phyloP scores from a whole-genome alignment of 441 rosid species.

The Pelargonium fulgidum region DNA sequence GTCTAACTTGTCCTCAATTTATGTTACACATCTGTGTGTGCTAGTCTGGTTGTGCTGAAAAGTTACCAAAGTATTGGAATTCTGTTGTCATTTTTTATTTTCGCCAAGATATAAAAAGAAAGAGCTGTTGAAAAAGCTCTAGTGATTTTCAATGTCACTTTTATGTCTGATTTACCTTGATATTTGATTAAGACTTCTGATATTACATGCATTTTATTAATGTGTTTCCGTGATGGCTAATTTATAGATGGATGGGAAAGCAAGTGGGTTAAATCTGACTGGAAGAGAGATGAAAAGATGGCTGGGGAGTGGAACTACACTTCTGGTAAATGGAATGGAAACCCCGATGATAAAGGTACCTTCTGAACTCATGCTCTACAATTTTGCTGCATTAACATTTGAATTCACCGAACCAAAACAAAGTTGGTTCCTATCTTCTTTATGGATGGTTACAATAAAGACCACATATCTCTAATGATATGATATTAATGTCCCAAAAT shows the following conservation, averaged over 20 bases:
- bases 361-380: not conserved
- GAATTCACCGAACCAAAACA: not conserved
- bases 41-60: no score
- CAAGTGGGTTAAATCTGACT: constrained; percentile 83
- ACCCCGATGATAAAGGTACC: constrained; percentile 74
- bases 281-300: constrained; percentile 76
- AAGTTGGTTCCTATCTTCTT: not conserved
- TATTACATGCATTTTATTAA: not conserved
- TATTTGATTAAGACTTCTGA: constrained; percentile 6
- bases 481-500: constrained; percentile 3
- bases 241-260: constrained; percentile 79
- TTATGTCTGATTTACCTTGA: not conserved
- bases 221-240: not conserved
- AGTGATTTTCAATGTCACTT: not conserved
- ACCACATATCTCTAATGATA: not conserved
- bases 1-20: no score
- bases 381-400: not conserved
- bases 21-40: no score
- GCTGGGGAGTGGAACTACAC: constrained; percentile 91
- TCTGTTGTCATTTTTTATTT: no score
- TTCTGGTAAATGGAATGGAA: constrained; percentile 84
- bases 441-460: no score
- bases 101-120: no score
- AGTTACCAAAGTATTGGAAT: no score
- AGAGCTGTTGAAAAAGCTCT: no score